Base-by-base conservation (phyloP, 495 filamentous ascomycete species). In the Penicillium bovifimosum region DNA sequence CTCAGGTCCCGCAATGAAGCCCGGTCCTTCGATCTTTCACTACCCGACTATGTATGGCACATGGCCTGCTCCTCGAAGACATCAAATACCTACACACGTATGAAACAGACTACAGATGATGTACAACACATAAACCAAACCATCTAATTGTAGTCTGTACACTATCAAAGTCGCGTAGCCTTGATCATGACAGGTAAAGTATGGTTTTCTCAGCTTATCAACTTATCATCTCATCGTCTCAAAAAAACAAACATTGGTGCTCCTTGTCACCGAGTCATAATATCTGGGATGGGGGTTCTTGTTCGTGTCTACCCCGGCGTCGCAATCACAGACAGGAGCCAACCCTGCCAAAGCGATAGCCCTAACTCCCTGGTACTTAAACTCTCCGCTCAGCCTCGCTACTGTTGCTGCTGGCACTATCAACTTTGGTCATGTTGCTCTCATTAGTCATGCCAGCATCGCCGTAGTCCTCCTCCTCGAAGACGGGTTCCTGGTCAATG, bases 401-500 rank as follows among this genome's bases (percentile, higher is more conserved):
- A 4, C 54, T 53, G 31, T 51, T 52, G 51, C 65, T 65, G 38
- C 54, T 69, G 18, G 55, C 55, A 45, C 61, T 64, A 9, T 62
- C 54, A 34, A 63, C 46, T 28, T 70, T 70, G 17, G 44, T 62
- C 18, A 62, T 56, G 6, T 41, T 27, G 16, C 28, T 48, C 9
- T 48, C 59, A 17, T 54, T 53, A 8, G 45, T 36, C 46, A 81
- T 79, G 40, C 71, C 68, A 24, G 46, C 53, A 33, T 77, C 66
- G 10, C 82, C 86, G 62, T 91, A 87, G 41, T 90, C 47, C 45
- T 81, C 79, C 74, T 96, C 91, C 66, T 96, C 88, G 59, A 95
- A 96, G 51, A 91, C 86, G 49, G 90, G 91, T 62, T 95, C 90
- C 10, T 78, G 74, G 54, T 95, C 91, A 63, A 84, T 65, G n/a